Evolutionary conservation across 129 eudicot genomes (phyloP).

Genomic region (Solidago caesia): DNA sequence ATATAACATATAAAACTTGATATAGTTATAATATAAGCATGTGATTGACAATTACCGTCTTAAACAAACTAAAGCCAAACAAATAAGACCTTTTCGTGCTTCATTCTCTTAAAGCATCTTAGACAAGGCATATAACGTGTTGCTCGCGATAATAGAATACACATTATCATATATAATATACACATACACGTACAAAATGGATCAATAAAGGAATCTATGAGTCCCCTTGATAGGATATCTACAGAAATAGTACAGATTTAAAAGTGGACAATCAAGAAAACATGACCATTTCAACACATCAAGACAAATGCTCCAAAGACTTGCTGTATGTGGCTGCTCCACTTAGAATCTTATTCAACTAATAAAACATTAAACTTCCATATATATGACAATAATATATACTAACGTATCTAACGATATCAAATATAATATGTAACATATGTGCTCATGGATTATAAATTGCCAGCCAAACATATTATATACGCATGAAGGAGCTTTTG

Average conservation of each 20-base stretch:
- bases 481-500: constrained; percentile 14
- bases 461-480: constrained; percentile 10
- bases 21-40: too few relatives aligned
- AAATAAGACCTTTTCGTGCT: constrained; percentile 1
- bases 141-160: constrained; percentile 19
- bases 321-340: constrained; percentile 15
- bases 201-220: constrained; percentile 28
- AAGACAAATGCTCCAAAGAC: constrained; percentile 25
- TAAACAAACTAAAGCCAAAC: constrained; percentile 13
- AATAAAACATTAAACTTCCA: background rate
- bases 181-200: constrained; percentile 31
- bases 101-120: constrained; percentile 15
- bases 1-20: background rate
- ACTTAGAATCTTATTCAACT: constrained; percentile 22
- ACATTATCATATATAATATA: background rate
- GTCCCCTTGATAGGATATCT: constrained; percentile 25
- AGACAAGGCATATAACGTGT: background rate
- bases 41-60: background rate
- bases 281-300: constrained; percentile 27
- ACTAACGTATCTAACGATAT: constrained; percentile 13
- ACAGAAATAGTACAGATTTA: background rate
- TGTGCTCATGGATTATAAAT: background rate
- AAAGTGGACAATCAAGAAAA: background rate
- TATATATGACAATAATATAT: background rate
- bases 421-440: constrained; percentile 7